These are phyloP conservation scores for Blastocystis sp. DNA, from an alignment of 352 stramenopile genomes.

Conservation along the genomic window DNA sequence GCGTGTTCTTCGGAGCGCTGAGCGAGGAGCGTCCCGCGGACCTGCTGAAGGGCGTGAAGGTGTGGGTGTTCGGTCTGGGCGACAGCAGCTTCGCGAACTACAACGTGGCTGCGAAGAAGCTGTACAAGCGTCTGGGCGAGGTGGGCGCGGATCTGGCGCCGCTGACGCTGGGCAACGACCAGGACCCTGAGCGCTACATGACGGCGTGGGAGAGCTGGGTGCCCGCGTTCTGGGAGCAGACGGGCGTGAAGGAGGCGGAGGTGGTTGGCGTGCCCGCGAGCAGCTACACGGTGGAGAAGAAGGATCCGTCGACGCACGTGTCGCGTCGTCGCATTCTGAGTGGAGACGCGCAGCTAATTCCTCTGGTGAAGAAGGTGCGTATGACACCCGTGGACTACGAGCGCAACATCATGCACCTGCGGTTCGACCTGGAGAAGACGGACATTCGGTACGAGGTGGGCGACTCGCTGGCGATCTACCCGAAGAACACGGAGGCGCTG, in stretches of 20 bases:
- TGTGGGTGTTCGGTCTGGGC: slow-evolving; percentile 69
- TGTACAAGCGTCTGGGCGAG: slow-evolving; percentile 69
- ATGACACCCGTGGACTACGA: slow-evolving; percentile 71
- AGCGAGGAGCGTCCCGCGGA: not conserved
- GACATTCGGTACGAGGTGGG: slow-evolving; percentile 72
- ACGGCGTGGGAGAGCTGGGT: not conserved
- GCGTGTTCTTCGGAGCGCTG: slow-evolving; percentile 67
- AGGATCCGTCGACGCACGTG: slow-evolving; percentile 36
- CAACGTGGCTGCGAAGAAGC: slow-evolving; percentile 66
- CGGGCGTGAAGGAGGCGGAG: not conserved
- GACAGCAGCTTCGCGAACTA: slow-evolving; percentile 73
- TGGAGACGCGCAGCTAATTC: slow-evolving; percentile 68
- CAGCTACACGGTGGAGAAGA: slow-evolving; percentile 66
- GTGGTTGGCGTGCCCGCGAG: slow-evolving; percentile 57
- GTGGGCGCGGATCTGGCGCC: slow-evolving; percentile 64
- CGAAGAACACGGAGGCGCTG: slow-evolving; percentile 69
- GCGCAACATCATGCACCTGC: slow-evolving; percentile 74
- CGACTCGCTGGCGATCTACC: slow-evolving; percentile 71
- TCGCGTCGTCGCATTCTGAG: slow-evolving; percentile 65
- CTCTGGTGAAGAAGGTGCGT: slow-evolving; percentile 71
- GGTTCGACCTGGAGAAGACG: slow-evolving; percentile 73
- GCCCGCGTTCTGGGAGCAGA: not conserved
- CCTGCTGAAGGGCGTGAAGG: slow-evolving; percentile 64
- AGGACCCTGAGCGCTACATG: slow-evolving; percentile 47
- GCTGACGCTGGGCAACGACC: not conserved